These are phyloP conservation scores for Pelargonium australe DNA, from an alignment of 441 rosid genomes.

Conservation along the genomic window DNA sequence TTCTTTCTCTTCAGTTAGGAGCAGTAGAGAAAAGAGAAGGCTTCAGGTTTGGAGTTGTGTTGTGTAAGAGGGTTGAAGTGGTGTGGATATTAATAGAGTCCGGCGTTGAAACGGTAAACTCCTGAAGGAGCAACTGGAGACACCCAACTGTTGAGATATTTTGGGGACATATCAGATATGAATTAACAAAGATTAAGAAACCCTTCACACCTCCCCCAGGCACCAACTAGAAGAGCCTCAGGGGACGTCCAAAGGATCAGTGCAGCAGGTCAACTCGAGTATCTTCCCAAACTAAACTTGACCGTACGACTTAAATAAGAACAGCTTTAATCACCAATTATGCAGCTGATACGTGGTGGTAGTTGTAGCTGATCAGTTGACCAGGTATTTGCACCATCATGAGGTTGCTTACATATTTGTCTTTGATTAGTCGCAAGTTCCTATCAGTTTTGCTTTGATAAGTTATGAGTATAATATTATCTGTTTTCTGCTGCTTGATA, in stretches of 20 bases:
- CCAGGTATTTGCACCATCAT: neutral
- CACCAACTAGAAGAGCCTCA: conserved; percentile 1
- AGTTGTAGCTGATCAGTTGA: neutral
- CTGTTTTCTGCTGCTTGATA: conserved; percentile 3
- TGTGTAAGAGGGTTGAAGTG: neutral
- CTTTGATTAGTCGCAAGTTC: neutral
- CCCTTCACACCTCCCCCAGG: neutral
- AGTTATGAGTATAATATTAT: neutral
- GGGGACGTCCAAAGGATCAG: conserved; percentile 1
- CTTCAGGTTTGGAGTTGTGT: neutral
- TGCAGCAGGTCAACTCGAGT: neutral
- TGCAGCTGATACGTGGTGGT: neutral
- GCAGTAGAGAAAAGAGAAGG: neutral
- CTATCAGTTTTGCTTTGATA: neutral
- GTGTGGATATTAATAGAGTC: conserved; percentile 1
- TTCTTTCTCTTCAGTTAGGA: neutral
- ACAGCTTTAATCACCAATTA: neutral
- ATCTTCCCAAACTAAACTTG: neutral
- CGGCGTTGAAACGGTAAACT: neutral
- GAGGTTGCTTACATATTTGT: neutral
- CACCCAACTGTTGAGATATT: no score
- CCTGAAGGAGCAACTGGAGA: no score
- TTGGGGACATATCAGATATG: neutral
- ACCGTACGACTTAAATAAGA: neutral
- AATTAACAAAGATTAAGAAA: neutral